phyloP scores from a whole-genome alignment of 306 rosid species.

The Prunus armeniaca region DNA sequence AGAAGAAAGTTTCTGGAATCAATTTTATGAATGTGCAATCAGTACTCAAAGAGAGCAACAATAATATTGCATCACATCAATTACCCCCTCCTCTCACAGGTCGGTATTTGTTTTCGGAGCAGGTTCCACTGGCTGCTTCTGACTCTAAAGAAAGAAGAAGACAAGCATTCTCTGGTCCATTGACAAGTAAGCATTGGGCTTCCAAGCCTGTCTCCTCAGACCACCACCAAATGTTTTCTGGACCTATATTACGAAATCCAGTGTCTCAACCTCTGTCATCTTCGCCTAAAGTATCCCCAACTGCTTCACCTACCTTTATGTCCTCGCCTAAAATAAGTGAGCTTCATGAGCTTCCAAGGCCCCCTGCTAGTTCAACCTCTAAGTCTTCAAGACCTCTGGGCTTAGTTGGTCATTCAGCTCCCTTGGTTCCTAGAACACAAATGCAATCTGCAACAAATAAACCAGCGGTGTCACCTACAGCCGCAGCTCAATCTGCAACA shows the following conservation, averaged over 20 bases:
- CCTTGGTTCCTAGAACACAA: slow-evolving; percentile 63
- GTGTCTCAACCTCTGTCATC: slow-evolving; percentile 62
- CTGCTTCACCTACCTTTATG: slow-evolving; percentile 66
- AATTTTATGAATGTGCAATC: slow-evolving; percentile 39
- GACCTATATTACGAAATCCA: slow-evolving; percentile 71
- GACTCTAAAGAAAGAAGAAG: slow-evolving; percentile 68
- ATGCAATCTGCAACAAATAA: slow-evolving; percentile 45
- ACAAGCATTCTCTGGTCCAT: slow-evolving; percentile 84
- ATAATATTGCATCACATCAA: slow-evolving; percentile 40
- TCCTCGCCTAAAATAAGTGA: slow-evolving; percentile 92
- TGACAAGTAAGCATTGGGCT: slow-evolving; percentile 57
- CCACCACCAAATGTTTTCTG: slow-evolving; percentile 68
- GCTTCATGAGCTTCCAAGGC: slow-evolving; percentile 98
- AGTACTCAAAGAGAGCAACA: slow-evolving; percentile 78
- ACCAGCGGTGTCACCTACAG: slow-evolving; percentile 40
- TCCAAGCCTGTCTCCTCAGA: slow-evolving; percentile 44
- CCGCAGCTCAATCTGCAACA: slow-evolving; percentile 47
- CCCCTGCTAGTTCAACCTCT: slow-evolving; percentile 57
- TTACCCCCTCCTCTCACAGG: slow-evolving; percentile 67
- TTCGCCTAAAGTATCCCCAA: slow-evolving; percentile 69
- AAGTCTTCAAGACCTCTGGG: slow-evolving; percentile 55
- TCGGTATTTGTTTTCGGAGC: slow-evolving; percentile 37
- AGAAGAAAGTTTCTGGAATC: slow-evolving; percentile 44
- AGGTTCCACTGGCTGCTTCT: slow-evolving; percentile 41
- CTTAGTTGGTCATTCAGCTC: slow-evolving; percentile 78